Base-by-base conservation (phyloP, 345 rosid species). In the Acer campestre region DNA sequence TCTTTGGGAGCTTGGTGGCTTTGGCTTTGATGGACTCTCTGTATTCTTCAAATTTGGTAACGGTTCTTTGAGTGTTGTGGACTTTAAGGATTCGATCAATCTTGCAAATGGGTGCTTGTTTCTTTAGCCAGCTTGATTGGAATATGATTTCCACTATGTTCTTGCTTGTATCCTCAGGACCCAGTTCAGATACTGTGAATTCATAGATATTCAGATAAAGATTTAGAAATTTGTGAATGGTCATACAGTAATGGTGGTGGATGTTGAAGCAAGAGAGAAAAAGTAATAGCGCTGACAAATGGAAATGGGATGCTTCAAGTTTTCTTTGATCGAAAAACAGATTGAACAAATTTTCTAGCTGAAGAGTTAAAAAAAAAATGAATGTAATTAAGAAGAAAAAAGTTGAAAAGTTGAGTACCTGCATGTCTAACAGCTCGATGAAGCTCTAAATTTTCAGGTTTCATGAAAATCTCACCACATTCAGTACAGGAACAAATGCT, bases 101-200 rank as follows among this genome's bases (percentile, higher is more conserved):
- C 76, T 85, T 80, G 86, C 92, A 90, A 76, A 89, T 73, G 16
- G 97, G 90, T 17, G 84, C 64, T 70, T 90, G 84, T 77, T 90
- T 90, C 87, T 89, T 92, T 59, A 92, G 78, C 97, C 97, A 90
- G 85, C 97, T 92, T 71, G 97, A 92, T 59, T 92, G 92, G 89
- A 92, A 92, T 77, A 92, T 92, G 85, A 92, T 92, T 80, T 92
- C 97, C 81, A 90, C 94, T 76, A 92, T 90, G 90, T 90, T 89
- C 91, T 90, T 90, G 92, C 97, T 90, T 61, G 94, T 88, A 73
- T 92, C 97, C 70, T 88, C 92, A 1, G 89, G 83, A 56, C 90
- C 87, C 75, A 92, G 82, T 76, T 92, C 97, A 17, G 94, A 90
- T 13, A 92, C 94, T 92, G 87, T 48, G 53, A 51, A 22, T 27